Percentiles rank a stretch among this genome's conserved stretches.
Evolutionary conservation across 139 green algal genomes (phyloP).

Genomic region (Closterium sp.): DNA sequence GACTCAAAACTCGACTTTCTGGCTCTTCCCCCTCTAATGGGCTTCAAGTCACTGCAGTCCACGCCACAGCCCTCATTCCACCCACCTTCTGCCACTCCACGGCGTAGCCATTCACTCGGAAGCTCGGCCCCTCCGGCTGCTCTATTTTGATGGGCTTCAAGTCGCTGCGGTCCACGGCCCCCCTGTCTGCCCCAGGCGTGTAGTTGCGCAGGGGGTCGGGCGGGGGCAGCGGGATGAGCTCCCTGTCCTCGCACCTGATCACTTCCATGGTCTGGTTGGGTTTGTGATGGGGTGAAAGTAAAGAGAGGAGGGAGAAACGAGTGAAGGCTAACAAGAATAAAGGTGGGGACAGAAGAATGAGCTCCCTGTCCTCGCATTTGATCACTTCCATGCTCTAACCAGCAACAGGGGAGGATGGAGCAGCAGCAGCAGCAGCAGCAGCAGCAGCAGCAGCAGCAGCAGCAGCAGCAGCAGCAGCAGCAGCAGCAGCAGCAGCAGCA

Average conservation of each 20-base stretch:
- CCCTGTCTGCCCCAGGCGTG: neutral
- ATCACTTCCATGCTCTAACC: neutral
- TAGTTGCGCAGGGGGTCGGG: conserved; percentile 47
- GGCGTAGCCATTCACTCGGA: too few relatives aligned
- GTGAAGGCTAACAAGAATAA: too few relatives aligned
- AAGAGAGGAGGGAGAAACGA: too few relatives aligned
- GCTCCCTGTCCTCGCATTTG: conserved; percentile 25
- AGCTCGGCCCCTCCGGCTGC: conserved; percentile 13
- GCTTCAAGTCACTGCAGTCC: conserved; percentile 21
- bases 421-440: neutral
- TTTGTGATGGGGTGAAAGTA: neutral
- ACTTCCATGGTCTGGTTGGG: conserved; percentile 6
- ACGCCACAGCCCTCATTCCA: neutral
- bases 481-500: too few relatives aligned
- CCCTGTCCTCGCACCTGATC: conserved; percentile 29
- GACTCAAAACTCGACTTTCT: too few relatives aligned
- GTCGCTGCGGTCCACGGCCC: conserved; percentile 4
- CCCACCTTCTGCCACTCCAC: too few relatives aligned
- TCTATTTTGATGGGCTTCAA: conserved; percentile 34
- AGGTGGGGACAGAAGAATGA: conserved; percentile 35
- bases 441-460: too few relatives aligned
- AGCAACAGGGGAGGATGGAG: too few relatives aligned
- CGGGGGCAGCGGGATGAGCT: conserved; percentile 38
- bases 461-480: too few relatives aligned
- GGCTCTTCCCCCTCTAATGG: conserved; percentile 8